Base-by-base conservation (phyloP, 257 asterid genomes). In the Nicotiana tabacum region DNA sequence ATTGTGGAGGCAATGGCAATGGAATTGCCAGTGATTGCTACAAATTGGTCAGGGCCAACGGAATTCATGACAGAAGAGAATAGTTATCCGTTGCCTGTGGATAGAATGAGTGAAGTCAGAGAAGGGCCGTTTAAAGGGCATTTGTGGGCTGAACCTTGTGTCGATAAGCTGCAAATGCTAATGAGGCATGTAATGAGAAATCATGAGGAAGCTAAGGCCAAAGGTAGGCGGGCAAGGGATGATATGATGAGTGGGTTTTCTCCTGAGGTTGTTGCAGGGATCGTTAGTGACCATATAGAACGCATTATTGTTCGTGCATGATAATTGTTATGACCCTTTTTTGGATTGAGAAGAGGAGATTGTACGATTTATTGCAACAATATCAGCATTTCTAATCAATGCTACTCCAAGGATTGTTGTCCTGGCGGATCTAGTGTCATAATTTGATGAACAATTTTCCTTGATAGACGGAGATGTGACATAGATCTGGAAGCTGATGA, bases 21-120 rank as follows among this genome's bases (percentile, higher is more conserved):
- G 98, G 82, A 91, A 1, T 82, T 92, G 81, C 99, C 98, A 0
- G 98, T 92, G 90, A 93, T 95, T 69, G 86, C 97, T 17, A 92
- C 98, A 3, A 95, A 95, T 85, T 95, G 99, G 99, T 95, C 99
- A 0, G 99, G 99, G 66, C 95, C 93, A 2, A 92, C 96, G 3
- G 98, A 93, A 91, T 95, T 89, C 87, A 82, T 95, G 87, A 91
- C 87, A 0, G 90, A 88, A 62, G 90, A 85, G 66, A 93, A 95
- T 85, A 86, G 99, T 85, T 95, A 95, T 24, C 97, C 95, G 1
- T 46, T 95, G 85, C 88, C 83, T 13, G 87, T 87, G 62, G 93
- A 86, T 77, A 87, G 91, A 4, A 89, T 90, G 94, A 91, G 91
- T 77, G 92, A 89, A 82, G 97, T 93, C 13, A 56, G 33, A 60